phyloP scores from a whole-genome alignment of 805 yeast species.

The Teunomyces aglyptinius region DNA sequence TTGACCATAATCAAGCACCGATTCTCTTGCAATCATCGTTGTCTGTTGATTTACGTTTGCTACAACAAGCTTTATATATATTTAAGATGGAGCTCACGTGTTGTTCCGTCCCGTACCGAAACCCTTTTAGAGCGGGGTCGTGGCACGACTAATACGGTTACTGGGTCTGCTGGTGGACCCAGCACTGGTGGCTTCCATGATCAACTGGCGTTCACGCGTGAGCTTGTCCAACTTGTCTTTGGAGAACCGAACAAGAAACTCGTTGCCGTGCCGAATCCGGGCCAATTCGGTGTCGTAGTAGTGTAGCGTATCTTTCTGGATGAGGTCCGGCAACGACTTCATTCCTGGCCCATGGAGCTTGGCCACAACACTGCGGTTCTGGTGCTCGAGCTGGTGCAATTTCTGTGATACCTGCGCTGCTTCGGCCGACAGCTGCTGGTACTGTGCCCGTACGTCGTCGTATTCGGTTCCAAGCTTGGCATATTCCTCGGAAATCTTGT shows the following conservation, averaged over 20 bases:
- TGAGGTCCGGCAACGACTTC: conserved; percentile 31
- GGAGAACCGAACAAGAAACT: conserved; percentile 26
- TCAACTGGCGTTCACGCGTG: conserved; percentile 30
- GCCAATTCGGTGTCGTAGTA: conserved; percentile 25
- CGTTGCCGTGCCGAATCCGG: conserved; percentile 26
- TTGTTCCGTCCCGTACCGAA: not conserved
- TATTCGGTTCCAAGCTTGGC: conserved; percentile 25
- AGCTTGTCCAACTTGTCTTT: conserved; percentile 33
- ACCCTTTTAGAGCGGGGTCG: conserved; percentile 30
- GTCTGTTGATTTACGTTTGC: no score
- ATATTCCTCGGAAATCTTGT: conserved; percentile 23
- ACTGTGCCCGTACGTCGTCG: conserved; percentile 26
- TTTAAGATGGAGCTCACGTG: not conserved
- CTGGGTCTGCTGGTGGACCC: conserved; percentile 32
- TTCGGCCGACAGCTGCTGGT: conserved; percentile 33
- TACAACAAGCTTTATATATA: no score
- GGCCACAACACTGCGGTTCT: conserved; percentile 15
- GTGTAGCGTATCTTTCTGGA: conserved; percentile 32
- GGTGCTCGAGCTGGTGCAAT: conserved; percentile 18
- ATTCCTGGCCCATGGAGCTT: conserved; percentile 36
- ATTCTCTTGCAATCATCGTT: no score
- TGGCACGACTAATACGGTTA: conserved; percentile 38
- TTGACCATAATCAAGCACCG: no score
- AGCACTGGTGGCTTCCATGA: conserved; percentile 26
- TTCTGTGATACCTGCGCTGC: conserved; percentile 30